Base-by-base conservation (phyloP, 2,329 filamentous ascomycete genomes). In the Davidsoniella australis region DNA sequence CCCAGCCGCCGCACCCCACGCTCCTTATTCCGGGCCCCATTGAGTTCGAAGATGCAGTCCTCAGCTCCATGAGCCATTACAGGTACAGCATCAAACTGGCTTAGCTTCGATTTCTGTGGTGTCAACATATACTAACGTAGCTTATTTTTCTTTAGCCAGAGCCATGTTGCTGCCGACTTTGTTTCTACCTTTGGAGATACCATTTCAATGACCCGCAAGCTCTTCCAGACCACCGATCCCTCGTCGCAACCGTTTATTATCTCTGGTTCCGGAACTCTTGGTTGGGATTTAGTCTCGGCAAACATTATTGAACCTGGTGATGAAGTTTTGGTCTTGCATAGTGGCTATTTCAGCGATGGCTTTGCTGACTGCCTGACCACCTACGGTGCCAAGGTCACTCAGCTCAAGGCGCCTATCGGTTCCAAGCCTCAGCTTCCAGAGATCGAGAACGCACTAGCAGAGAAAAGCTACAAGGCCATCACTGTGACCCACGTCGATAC, bases 401-500 rank as follows among this genome's bases (percentile, higher is more conserved):
- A 94, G 67, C 69, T 98, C 57, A 89, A 85, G 63, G 87, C 86
- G 1, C 78, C 86, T 43, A 85, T 96, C 61, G 91, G 91, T 54
- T 81, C 85, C 56, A 78, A 87, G 49, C 89, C 89, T 42, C 83
- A 93, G 61, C 75, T 94, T 37, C 74, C 81, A 48, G 85, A 94
- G 64, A 80, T 98, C 54, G 89, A 96, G 68, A 76, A 82, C 66
- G 87, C 88, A 2, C 71, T 98, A 56, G 82, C 81, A 64, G 78
- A 85, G 70, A 94, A 91, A 72, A 78, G 84, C 60, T 96, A 94
- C 74, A 96, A 96, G 75, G 64, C 89, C 54, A 67, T 98, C 59
- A 96, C 89, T 40, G 82, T 96, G 56, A 98, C 91, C 9, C 91
- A 98, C 64, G 89, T 95, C 54, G 91, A 98, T 62, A 98, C 91